Evolutionary conservation across 2,329 filamentous ascomycete genomes (phyloP), one percentile per base, ranked within the genome.

Genomic region (Ascochyta fabae): DNA sequence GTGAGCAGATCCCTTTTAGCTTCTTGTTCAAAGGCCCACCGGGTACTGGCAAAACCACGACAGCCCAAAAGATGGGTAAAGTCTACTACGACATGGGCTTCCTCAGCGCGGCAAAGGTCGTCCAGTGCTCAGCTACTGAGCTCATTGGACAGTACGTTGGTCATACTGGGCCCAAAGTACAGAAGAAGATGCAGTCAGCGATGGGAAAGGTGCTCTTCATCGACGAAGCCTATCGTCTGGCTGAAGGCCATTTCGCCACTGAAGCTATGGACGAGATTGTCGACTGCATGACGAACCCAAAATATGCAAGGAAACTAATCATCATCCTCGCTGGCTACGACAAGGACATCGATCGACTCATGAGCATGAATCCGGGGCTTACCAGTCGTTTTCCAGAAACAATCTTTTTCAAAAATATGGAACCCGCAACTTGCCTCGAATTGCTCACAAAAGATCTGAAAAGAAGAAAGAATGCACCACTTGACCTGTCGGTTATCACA

Each of bases 21-120:
- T 91, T 90, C 61, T 64, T 91, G 0, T 91, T 91, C 74, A 81
- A 84, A 0, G 88, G 89, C 0, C 79, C 83, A 48, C 86, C 86
- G 13, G 87, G 86, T 83, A 92, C 89, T 0, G 90, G 89, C 0
- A 92, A 92, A 66, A 91, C 89, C 0, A 87, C 86, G 0, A 91
- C 83, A 0, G 90, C 90, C 0, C 77, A 82, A n/a, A 89, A 87
- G 58, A 90, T 93, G 81, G 89, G 89, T 3, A 84, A 90, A 58
- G 79, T 93, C 0, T 93, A 85, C 66, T 92, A 90, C 65, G 86
- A 92, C 62, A 84, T 92, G 80, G 88, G 88, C 0, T 84, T 92
- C 31, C 75, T 93, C 0, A 75, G 83, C 0, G 78, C 78, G 0
- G 81, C 79, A 0, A 83, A 87, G 24, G 86, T 92, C 0, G 69